A percentile compares a stretch with the other conserved stretches of the same genome.
These are phyloP conservation scores for Kodamaea fukazawae DNA, from an alignment of 805 yeast genomes.

Conservation along the genomic window DNA sequence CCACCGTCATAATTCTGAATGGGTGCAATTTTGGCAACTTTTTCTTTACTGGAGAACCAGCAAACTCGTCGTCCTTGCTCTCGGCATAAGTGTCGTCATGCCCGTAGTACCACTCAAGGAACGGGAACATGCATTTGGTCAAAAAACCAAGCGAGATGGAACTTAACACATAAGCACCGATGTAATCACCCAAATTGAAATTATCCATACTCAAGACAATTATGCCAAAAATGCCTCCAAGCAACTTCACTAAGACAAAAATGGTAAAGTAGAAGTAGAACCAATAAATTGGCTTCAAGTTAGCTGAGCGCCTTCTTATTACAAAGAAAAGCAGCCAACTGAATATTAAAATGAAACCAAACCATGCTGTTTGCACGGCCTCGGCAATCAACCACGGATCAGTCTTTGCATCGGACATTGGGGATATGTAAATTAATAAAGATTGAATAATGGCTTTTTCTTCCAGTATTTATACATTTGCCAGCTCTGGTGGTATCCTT, in stretches of 20 bases:
- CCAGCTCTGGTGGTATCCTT: no score
- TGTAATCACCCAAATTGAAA: neutral
- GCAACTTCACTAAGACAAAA: neutral
- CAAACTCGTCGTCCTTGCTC: neutral
- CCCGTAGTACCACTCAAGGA: conserved; percentile 1
- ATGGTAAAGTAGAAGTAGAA: neutral
- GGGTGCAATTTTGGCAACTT: conserved; percentile 1
- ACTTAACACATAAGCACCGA: neutral
- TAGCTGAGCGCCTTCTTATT: neutral
- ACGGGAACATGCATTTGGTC: neutral
- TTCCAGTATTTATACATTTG: no score
- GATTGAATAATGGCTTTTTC: no score
- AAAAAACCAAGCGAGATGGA: neutral
- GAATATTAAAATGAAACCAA: neutral
- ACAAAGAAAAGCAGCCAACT: neutral
- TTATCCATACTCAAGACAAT: neutral
- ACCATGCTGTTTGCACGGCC: neutral
- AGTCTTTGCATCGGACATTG: no score
- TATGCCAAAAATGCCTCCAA: neutral
- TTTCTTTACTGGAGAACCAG: neutral
- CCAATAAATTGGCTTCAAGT: neutral
- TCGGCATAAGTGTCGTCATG: neutral
- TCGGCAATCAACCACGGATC: no score
- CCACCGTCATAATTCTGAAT: neutral
- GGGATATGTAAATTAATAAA: no score